Conservation (phyloP, 1,284 basidiomycete species). For the Puccinia polysora region DNA sequence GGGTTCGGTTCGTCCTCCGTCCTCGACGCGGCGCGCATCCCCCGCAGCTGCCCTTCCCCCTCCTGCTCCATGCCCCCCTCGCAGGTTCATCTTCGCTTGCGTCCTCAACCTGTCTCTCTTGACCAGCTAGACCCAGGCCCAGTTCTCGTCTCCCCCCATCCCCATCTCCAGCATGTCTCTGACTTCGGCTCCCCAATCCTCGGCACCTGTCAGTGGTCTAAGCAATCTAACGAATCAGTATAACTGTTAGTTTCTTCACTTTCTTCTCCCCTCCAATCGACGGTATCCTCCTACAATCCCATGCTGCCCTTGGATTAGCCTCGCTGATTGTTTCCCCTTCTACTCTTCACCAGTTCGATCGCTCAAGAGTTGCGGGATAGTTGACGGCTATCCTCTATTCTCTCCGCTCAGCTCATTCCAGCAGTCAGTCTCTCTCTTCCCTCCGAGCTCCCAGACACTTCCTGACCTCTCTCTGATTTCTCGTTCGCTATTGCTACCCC, state of each 20-base stretch:
- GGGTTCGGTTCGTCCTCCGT: no score
- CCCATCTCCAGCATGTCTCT: neutral
- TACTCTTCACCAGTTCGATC: slow-evolving; percentile 24
- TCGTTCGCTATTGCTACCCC: neutral
- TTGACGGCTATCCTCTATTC: slow-evolving; percentile 26
- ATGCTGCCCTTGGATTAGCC: neutral
- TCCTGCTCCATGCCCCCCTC: no score
- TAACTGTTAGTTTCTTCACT: slow-evolving; percentile 1
- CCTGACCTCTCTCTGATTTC: neutral
- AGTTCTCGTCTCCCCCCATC: neutral
- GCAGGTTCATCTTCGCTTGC: neutral
- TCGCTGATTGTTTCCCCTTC: no score
- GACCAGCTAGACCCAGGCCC: neutral
- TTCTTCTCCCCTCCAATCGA: neutral
- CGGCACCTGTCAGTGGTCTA: neutral
- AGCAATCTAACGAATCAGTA: slow-evolving; percentile 23
- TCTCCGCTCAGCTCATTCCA: slow-evolving; percentile 10
- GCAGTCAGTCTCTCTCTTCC: neutral
- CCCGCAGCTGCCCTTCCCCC: no score
- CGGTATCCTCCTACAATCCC: neutral
- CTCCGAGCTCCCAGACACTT: no score
- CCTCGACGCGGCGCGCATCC: no score
- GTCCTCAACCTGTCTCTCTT: neutral
- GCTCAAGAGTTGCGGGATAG: slow-evolving; percentile 17
- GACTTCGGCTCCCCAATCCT: neutral